Conservation (phyloP, 805 yeast species). For the Saturnispora zaruensis region DNA sequence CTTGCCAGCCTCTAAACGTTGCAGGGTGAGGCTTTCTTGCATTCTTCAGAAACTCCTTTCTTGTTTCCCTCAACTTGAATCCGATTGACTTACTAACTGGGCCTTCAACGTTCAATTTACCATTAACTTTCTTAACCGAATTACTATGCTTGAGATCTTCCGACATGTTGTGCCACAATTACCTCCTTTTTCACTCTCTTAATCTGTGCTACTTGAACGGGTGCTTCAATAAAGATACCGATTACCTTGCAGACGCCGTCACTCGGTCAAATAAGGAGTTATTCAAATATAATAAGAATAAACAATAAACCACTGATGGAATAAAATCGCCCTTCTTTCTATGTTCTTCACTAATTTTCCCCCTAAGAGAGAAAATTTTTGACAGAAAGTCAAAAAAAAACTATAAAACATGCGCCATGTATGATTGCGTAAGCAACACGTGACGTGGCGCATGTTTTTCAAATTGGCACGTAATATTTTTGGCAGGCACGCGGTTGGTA, state of each 20-base stretch:
- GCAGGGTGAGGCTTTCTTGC: constrained; percentile 48
- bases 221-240: not conserved
- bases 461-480: not conserved
- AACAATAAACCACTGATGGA: not conserved
- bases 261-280: not conserved
- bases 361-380: not conserved
- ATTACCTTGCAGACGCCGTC: not conserved
- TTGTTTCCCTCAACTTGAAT: constrained; percentile 14
- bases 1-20: constrained; percentile 88
- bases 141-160: not conserved
- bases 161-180: not conserved
- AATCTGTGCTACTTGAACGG: not conserved
- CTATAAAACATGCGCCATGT: not conserved
- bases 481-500: not conserved
- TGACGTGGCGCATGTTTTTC: not conserved
- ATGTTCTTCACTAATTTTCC: not conserved
- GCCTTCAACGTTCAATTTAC: constrained; percentile 18
- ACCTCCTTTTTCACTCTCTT: not conserved
- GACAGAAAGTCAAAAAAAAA: not conserved
- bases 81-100: constrained; percentile 25
- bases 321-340: not conserved
- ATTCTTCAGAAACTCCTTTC: constrained; percentile 14
- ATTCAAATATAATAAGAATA: not conserved
- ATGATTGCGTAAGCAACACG: not conserved
- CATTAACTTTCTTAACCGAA: not conserved